Percentiles rank a stretch among this genome's conserved stretches.
Conservation (phyloP, 257 asterid species). For the Voacanga thouarsii region DNA sequence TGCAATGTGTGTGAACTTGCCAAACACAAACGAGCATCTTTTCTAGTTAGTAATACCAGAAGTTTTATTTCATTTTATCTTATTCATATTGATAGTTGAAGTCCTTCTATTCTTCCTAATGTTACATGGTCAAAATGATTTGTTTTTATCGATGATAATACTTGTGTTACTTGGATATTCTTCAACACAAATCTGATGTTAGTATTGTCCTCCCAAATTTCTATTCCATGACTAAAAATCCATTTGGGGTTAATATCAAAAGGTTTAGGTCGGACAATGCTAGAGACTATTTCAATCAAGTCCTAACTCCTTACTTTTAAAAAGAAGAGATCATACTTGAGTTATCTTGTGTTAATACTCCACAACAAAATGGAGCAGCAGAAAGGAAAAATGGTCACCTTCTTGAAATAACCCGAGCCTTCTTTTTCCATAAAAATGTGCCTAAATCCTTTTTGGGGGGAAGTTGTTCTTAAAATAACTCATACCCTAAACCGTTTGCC, state of each 20-base stretch:
- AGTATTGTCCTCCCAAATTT: not conserved
- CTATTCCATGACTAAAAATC: not conserved
- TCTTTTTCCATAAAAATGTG: not conserved
- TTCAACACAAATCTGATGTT: not conserved
- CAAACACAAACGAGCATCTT: too few relatives aligned
- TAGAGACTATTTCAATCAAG: not conserved
- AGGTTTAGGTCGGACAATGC: not conserved
- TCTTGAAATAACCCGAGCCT: not conserved
- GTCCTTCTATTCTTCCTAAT: too few relatives aligned
- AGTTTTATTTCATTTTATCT: too few relatives aligned
- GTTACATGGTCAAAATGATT: too few relatives aligned
- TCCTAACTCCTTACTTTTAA: not conserved
- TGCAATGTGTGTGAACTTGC: too few relatives aligned
- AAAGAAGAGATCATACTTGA: not conserved
- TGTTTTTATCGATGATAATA: too few relatives aligned
- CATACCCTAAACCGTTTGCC: not conserved
- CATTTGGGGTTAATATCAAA: not conserved
- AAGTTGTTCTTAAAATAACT: not conserved
- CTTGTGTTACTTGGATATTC: too few relatives aligned
- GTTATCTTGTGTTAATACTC: not conserved
- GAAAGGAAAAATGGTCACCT: not conserved
- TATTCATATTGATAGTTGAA: too few relatives aligned
- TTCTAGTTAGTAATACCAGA: too few relatives aligned
- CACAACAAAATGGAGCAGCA: not conserved
- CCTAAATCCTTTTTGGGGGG: not conserved